Conservation (phyloP, 78 protist species). For the Acrasis kona region DNA sequence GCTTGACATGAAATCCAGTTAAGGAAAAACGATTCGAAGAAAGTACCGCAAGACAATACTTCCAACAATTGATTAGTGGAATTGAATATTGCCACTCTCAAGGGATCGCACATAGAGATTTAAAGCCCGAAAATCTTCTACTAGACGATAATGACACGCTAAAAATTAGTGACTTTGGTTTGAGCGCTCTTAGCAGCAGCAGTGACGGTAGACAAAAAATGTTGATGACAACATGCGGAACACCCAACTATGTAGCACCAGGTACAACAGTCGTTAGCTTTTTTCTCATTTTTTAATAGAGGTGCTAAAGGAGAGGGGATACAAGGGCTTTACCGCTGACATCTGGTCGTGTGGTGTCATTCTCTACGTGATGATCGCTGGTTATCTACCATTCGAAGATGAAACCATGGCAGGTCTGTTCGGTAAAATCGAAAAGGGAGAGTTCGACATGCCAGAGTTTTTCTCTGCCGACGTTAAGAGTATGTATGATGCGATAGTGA, state of each 20-base stretch:
- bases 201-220: background rate
- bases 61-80: slow-evolving; percentile 26
- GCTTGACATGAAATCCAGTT: too few relatives aligned
- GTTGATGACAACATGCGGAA: slow-evolving; percentile 29
- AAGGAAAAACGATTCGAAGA: slow-evolving; percentile 16
- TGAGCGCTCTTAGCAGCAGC: slow-evolving; percentile 44
- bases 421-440: slow-evolving; percentile 8
- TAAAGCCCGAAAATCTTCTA: slow-evolving; percentile 65
- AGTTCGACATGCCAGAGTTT: background rate
- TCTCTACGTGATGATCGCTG: slow-evolving; percentile 53
- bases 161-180: slow-evolving; percentile 64
- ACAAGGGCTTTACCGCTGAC: slow-evolving; percentile 56
- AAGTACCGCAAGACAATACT: slow-evolving; percentile 7
- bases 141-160: slow-evolving; percentile 32
- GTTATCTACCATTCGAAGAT: slow-evolving; percentile 21
- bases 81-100: slow-evolving; percentile 25
- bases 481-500: too few relatives aligned
- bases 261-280: too few relatives aligned
- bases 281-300: too few relatives aligned
- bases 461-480: background rate
- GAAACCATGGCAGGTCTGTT: slow-evolving; percentile 14
- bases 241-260: slow-evolving; percentile 43
- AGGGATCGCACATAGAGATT: slow-evolving; percentile 39
- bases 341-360: slow-evolving; percentile 68
- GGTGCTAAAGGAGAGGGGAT: slow-evolving; percentile 33